Evolutionary conservation across 768 basidiomycete genomes (phyloP).

Genomic region (Mycena vitilis): DNA sequence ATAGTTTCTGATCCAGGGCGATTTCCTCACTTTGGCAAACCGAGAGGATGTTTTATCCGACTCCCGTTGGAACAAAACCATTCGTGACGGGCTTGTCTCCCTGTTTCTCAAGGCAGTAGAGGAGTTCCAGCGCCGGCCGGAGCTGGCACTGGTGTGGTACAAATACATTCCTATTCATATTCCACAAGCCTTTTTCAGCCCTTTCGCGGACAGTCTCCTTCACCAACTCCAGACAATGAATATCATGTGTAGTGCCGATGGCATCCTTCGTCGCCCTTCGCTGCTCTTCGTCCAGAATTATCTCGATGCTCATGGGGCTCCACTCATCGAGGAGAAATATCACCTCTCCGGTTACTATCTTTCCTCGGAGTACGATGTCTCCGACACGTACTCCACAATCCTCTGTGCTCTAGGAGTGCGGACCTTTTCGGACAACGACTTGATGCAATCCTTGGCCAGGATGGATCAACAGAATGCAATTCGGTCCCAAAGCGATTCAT

Average conservation of each 20-base stretch:
- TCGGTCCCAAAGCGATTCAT: background rate
- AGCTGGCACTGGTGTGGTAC: slow-evolving; percentile 39
- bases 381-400: background rate
- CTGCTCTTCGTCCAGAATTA: background rate
- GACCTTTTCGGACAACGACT: background rate
- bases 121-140: slow-evolving; percentile 30
- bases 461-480: background rate
- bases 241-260: slow-evolving; percentile 35
- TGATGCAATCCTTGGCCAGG: background rate
- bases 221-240: slow-evolving; percentile 16
- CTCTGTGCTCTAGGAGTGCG: slow-evolving; percentile 4
- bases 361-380: slow-evolving; percentile 8
- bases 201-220: slow-evolving; percentile 16
- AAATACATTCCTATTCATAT: slow-evolving; percentile 38
- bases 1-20: slow-evolving; percentile 45
- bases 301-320: background rate
- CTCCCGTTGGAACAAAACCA: slow-evolving; percentile 38
- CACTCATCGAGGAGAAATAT: slow-evolving; percentile 2
- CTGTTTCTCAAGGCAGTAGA: slow-evolving; percentile 38
- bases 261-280: slow-evolving; percentile 23
- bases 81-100: slow-evolving; percentile 36
- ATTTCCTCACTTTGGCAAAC: slow-evolving; percentile 44
- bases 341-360: background rate
- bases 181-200: slow-evolving; percentile 32
- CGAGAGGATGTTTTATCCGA: slow-evolving; percentile 41